Base-by-base conservation (phyloP, 805 yeast species). In the Saturnispora bothae region DNA sequence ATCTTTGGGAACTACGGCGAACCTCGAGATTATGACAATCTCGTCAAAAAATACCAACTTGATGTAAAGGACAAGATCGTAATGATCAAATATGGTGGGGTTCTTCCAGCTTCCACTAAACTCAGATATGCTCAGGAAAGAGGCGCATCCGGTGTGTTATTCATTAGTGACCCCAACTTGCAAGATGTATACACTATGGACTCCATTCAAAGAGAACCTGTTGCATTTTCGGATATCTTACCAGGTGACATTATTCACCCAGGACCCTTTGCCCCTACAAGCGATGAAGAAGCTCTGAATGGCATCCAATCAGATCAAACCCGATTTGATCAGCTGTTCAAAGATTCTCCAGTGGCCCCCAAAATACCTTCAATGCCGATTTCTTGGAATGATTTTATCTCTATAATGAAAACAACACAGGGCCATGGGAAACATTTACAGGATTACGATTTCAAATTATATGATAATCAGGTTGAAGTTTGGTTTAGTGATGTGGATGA, bases 161-260 rank as follows among this genome's bases (percentile, higher is more conserved):
- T 84, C 50, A 73, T 86, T 13, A 64, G 73, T 32, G 71, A 66
- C 28, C 66, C 69, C 2, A 21, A 30, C 9, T 19, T 36, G 3
- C 43, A 46, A 5, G 29, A 49, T 15, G 56, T 49, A 15, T 64
- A 61, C 38, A 50, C 59, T 3, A 63, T 64, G 41, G 67, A 63
- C 25, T 61, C 71, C 1, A 70, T 80, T 22, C 72, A 71, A 48
- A 65, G 71, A 34, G 67, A 63, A 31, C 66, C 79, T 31, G 81
- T 77, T 4, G 81, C 76, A 0, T 46, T 49, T 26, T 67, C 78
- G 1, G 73, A 78, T 40, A 59, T 59, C 38, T 70, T 73, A 41
- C 72, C 89, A 1, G 96, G 96, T 7, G 92, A 86, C 54, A 71
- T 85, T 3, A 53, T 83, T 26, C 69, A 82, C 3, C 94, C 95